Conservation (phyloP, 139 green algal species). For the Chlorella sp. region DNA sequence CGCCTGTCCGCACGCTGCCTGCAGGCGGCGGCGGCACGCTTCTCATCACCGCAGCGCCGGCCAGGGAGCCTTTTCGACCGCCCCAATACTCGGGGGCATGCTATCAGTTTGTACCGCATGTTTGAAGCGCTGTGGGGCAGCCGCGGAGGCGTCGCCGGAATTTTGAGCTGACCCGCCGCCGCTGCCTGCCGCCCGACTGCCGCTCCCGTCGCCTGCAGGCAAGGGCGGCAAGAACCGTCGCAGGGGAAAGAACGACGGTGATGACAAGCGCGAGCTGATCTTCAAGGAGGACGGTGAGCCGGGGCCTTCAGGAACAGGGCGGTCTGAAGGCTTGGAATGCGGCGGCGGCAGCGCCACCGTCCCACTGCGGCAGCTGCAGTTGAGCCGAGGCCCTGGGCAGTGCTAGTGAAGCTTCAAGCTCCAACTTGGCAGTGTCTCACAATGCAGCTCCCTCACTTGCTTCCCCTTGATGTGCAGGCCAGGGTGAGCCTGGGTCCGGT, state of each 20-base stretch:
- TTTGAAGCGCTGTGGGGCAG: too few species aligned
- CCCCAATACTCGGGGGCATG: background rate
- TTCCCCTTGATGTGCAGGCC: background rate
- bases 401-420: background rate
- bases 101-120: background rate
- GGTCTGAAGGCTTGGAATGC: background rate
- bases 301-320: too few species aligned
- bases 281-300: conserved; percentile 98
- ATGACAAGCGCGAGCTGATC: conserved; percentile 99
- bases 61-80: background rate
- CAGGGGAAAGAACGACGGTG: conserved; percentile 90
- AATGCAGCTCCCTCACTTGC: too few species aligned
- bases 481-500: conserved; percentile 10
- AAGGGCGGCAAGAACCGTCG: conserved; percentile 77
- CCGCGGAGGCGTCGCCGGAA: background rate
- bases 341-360: background rate
- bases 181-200: background rate
- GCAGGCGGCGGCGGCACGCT: too few species aligned
- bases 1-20: background rate
- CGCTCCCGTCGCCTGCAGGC: conserved; percentile 43
- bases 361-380: too few species aligned
- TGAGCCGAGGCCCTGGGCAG: too few species aligned
- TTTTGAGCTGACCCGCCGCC: background rate
- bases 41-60: background rate
- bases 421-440: background rate